These are phyloP conservation scores for Vanilla planifolia DNA, from an alignment of 106 monocot genomes.

Conservation along the genomic window DNA sequence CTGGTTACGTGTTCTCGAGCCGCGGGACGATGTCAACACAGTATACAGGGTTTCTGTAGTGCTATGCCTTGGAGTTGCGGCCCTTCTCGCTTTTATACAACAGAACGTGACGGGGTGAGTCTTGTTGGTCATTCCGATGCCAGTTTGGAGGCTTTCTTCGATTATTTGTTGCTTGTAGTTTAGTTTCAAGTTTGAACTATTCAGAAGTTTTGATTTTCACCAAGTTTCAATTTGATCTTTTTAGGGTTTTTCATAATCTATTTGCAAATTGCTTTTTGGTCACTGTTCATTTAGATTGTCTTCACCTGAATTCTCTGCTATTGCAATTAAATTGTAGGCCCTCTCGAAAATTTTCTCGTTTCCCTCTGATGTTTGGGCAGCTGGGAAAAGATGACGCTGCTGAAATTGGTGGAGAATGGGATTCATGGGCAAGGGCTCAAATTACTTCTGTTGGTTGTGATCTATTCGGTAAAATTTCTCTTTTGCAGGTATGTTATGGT, in stretches of 20 bases:
- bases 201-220: too few relatives aligned
- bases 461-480: conserved; percentile 62
- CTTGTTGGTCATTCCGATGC: background rate
- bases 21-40: conserved; percentile 3
- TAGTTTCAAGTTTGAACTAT: too few relatives aligned
- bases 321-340: conserved; percentile 42
- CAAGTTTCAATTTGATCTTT: too few relatives aligned
- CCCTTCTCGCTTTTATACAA: conserved; percentile 71
- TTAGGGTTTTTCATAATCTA: too few relatives aligned
- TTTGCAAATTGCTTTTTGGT: too few relatives aligned
- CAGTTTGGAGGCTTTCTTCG: background rate
- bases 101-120: conserved; percentile 85
- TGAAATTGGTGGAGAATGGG: conserved; percentile 53
- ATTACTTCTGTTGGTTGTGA: conserved; percentile 66
- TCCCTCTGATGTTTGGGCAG: conserved; percentile 35
- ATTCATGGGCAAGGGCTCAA: conserved; percentile 63
- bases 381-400: conserved; percentile 6
- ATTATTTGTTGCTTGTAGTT: background rate
- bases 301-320: background rate
- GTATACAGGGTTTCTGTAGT: conserved; percentile 43
- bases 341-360: conserved; percentile 41
- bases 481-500: conserved; percentile 49
- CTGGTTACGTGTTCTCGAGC: conserved; percentile 37
- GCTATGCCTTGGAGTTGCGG: conserved; percentile 65
- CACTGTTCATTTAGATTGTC: background rate